Evolutionary conservation across 176 grass and related monocot genomes (phyloP), one percentile per base, ranked within the genome.

Genomic region (Oryza meridionalis): DNA sequence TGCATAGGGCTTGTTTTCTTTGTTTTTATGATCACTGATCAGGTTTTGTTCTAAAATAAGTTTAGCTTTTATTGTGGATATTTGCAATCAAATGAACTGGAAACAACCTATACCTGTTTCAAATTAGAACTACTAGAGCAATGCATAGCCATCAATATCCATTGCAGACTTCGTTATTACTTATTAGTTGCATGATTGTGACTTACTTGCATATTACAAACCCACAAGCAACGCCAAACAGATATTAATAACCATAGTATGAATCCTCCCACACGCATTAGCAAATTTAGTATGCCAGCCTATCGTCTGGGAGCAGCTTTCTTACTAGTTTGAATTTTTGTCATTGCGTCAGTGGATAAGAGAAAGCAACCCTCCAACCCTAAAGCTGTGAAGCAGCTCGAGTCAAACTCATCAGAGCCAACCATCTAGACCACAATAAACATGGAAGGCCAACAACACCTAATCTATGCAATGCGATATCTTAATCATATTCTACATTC

Each of bases 311-410:
- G 59, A 74, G 26, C 45, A 68, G 58, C n/a, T 22, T 31, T 35
- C 29, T 31, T 72, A 0, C 31, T 26, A 17, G 26, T 72, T 4
- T 31, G 26, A 70, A n/a, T 63, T 25, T 84, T 9, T 43, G 63
- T 75, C 22, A 10, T 47, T 32, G 74, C 67, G 58, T 2, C 44
- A 67, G 6, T 24, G 11, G 55, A 53, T 72, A 77, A 47, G 19
- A 69, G 0, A 65, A 1, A 78, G 10, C 67, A 40, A 67, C 67
- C 31, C 32, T 73, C 77, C 12, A n/a, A 25, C 58, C 21, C 71
- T 45, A n/a, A n/a, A n/a, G n/a, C n/a, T n/a, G n/a, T n/a, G 84
- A 87, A 61, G 72, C 75, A 45, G 83, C 33, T 73, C 16, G 59
- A 35, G 45, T 66, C 19, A 65, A 24, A 31, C 42, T 58, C 49